Evolutionary conservation across 345 rosid species (phyloP), one percentile per base, ranked within the genome.

Genomic region (Hevea brasiliensis): DNA sequence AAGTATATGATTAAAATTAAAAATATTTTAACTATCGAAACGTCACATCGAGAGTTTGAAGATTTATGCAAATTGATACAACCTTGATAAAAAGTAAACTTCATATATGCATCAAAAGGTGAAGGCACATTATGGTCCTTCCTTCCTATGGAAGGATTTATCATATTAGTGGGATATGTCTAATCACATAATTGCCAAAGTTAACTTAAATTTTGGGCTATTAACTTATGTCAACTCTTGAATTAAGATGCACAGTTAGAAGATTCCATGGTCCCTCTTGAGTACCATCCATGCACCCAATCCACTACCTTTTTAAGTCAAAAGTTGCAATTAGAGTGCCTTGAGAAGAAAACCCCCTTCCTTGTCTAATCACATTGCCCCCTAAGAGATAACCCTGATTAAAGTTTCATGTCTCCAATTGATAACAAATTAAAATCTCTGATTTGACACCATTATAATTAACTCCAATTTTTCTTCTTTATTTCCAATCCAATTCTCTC

Each of bases 281-380:
- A 51, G 45, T 51, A n/a, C 76, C 70, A 71, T 61, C 70, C 74
- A 53, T 55, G 81, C 74, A 73, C 74, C 83, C 76, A 73, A 67
- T 47, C 81, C 72, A 29, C 66, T 47, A 18, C 59, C 54, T 61
- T 72, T 75, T 29, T 8, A 57, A 80, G 86, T 83, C 86, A 80
- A 83, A 83, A 81, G 84, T 69, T 65, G 84, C 78, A 77, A 83
- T 83, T 61, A 80, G 70, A 57, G 80, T 75, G 84, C 82, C 83
- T 77, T 48, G 53, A 63, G 83, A 81, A 83, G 77, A 64, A 75
- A 75, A 27, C 54, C 48, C 60, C 73, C 64, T 68, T 74, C 76
- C 68, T 23, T 72, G 80, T 83, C 84, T 40, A 71, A 53, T 77
- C 72, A 26, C 3, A 76, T 70, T 73, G 78, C 37, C 37, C 37